phyloP scores from a whole-genome alignment of 2,329 filamentous ascomycete species.

The Trichophyton verrucosum region DNA sequence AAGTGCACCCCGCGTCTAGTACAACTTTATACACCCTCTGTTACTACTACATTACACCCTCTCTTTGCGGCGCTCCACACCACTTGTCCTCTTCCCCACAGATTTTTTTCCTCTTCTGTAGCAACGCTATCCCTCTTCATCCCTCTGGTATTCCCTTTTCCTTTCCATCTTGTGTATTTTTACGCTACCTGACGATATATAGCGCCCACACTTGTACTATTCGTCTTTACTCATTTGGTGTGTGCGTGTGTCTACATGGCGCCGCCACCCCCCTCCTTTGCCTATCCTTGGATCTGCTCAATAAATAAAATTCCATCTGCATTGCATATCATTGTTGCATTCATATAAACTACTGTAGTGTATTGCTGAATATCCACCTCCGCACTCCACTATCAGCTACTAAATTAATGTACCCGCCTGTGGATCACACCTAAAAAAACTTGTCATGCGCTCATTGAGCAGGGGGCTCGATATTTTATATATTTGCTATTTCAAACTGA shows the following conservation, averaged over 20 bases:
- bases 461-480: too few species aligned
- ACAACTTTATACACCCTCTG: neutral
- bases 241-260: neutral
- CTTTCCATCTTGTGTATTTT: constrained; percentile 6
- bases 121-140: neutral
- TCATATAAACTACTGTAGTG: neutral
- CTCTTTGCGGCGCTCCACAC: neutral
- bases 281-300: neutral
- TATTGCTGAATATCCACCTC: neutral
- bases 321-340: neutral
- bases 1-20: neutral
- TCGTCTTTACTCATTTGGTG: neutral
- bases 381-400: neutral
- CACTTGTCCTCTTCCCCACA: neutral
- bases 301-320: constrained; percentile 2
- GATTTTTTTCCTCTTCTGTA: neutral
- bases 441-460: neutral
- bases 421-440: neutral
- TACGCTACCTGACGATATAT: constrained; percentile 11
- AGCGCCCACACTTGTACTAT: constrained; percentile 4
- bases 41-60: neutral
- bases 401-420: neutral
- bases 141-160: neutral
- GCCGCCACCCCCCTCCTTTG: neutral
- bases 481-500: neutral